Base-by-base conservation (phyloP, 2,329 filamentous ascomycete genomes). In the Trichoderma sp. region DNA sequence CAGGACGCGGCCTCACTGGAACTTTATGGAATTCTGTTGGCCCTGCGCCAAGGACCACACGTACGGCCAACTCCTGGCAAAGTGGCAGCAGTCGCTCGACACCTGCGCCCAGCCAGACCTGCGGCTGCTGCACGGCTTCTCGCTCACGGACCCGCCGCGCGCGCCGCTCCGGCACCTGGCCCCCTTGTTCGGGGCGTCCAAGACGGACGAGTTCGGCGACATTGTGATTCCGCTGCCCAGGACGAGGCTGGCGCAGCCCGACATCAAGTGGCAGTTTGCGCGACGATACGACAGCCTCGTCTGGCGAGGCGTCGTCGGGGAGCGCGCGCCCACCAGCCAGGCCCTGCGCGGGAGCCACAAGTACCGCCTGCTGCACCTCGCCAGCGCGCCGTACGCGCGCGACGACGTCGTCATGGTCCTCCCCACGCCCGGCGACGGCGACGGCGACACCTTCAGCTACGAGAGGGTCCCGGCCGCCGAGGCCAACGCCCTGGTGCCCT, bases 51-150 rank as follows among this genome's bases (percentile, higher is more conserved):
- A 79, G 7, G 83, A 84, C 0, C 90, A 93, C 71, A 90, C 90
- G 0, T 78, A 85, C 19, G 88, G 85, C 2, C 86, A 87, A 24
- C 90, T 91, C 70, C 77, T 92, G 6, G 78, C 81, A 5, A 82
- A 90, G 69, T 93, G 90, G 87, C 80, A 82, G 1, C 73, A 82
- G 9, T 85, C 89, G 5, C 82, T 87, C 6, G 84, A 91, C 54
- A 82, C 89, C 30, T 96, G 92, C 73, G 85, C 90, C 66, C 91
- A 95, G 72, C 89, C 92, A 1, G 92, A 95, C 68, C 79, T 94
- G 39, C 84, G 86, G 30, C 82, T 88, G 67, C 80, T 94, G 1
- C 91, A 94, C 71, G 89, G 90, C 48, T 87, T 94, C 71, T 87
- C 91, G 73, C 81, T 90, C 47, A 86, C 85, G 0, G 85, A 89